phyloP scores from a whole-genome alignment of 352 stramenopile species.

The Globisporangium spinosum region DNA sequence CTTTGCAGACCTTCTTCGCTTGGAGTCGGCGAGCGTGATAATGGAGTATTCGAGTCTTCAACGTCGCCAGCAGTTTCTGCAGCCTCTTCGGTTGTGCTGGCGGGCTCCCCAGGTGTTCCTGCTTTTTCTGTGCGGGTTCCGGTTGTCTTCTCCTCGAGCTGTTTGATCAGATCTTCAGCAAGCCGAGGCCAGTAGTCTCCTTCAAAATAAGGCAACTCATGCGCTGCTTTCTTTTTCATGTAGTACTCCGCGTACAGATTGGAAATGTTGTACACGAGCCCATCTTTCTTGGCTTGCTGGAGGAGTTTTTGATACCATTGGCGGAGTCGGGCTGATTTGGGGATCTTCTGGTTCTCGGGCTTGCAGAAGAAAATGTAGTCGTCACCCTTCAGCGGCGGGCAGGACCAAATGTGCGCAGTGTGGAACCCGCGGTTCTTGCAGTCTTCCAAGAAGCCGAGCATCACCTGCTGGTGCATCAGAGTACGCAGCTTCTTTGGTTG shows the following conservation, averaged over 20 bases:
- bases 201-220: slow-evolving; percentile 97
- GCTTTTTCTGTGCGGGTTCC: slow-evolving; percentile 31
- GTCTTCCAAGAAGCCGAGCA: slow-evolving; percentile 85
- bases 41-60: slow-evolving; percentile 35
- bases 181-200: slow-evolving; percentile 98
- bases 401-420: slow-evolving; percentile 90
- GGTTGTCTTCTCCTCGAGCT: slow-evolving; percentile 92
- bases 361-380: slow-evolving; percentile 92
- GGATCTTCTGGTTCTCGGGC: slow-evolving; percentile 88
- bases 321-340: slow-evolving; percentile 79
- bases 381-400: slow-evolving; percentile 80
- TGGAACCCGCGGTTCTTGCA: slow-evolving; percentile 86
- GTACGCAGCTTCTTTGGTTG: slow-evolving; percentile 86
- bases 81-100: slow-evolving; percentile 17
- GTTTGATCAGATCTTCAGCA: slow-evolving; percentile 98
- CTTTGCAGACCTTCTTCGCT: slow-evolving; percentile 31
- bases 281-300: slow-evolving; percentile 75
- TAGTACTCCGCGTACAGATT: slow-evolving; percentile 88
- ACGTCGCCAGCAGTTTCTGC: slow-evolving; percentile 18
- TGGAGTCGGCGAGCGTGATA: slow-evolving; percentile 46
- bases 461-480: slow-evolving; percentile 87
- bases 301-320: slow-evolving; percentile 88
- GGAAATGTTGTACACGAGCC: slow-evolving; percentile 74
- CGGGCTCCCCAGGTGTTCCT: background rate
- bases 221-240: slow-evolving; percentile 82